These are phyloP conservation scores for Kurtzmaniella quercitrusa DNA, from an alignment of 1,139 yeast genomes.

Conservation along the genomic window DNA sequence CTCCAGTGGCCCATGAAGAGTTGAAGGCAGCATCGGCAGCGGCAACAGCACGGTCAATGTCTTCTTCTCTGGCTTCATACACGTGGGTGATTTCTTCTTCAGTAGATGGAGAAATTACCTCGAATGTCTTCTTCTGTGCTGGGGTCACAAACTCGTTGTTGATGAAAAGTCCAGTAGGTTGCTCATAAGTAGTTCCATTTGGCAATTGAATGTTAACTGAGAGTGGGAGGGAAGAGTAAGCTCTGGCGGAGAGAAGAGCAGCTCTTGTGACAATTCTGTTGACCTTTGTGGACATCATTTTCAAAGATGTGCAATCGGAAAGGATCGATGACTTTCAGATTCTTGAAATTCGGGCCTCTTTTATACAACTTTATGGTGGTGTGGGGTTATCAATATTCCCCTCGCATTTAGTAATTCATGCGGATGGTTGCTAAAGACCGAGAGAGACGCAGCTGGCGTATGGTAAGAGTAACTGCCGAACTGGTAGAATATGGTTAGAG, in stretches of 20 bases:
- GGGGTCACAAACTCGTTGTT: conserved; percentile 43
- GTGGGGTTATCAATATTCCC: conserved; percentile 1
- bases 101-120: conserved; percentile 61
- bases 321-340: background rate
- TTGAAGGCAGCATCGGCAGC: conserved; percentile 76
- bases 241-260: conserved; percentile 7
- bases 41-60: conserved; percentile 72
- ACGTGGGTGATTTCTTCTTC: conserved; percentile 64
- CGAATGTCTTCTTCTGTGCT: conserved; percentile 50
- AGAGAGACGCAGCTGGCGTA: background rate
- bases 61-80: conserved; percentile 61
- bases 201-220: conserved; percentile 53
- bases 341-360: background rate
- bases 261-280: conserved; percentile 2
- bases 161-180: conserved; percentile 66
- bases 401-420: background rate
- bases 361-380: background rate
- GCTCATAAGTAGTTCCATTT: conserved; percentile 51
- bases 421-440: background rate
- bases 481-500: too few species aligned
- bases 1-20: conserved; percentile 25
- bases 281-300: conserved; percentile 6
- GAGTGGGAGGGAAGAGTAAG: conserved; percentile 31
- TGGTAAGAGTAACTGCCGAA: too few species aligned
- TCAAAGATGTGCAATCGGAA: background rate